These are phyloP conservation scores for Ramaria rubella DNA, from an alignment of 768 basidiomycete genomes.

Conservation along the genomic window DNA sequence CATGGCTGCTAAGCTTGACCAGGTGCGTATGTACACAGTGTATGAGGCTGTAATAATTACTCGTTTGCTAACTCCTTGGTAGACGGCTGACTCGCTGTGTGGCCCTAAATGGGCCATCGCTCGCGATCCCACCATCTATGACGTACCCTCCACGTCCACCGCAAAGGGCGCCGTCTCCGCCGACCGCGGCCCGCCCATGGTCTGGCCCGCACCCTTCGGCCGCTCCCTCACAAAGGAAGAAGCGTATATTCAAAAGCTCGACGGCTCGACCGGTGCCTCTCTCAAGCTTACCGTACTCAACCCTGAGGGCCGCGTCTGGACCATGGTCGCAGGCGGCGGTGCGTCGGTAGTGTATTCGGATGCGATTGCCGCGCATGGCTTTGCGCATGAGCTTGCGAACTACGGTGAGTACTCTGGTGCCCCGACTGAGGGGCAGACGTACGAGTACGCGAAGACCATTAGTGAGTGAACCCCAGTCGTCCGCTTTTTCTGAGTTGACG, in stretches of 20 bases:
- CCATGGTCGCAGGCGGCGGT: constrained; percentile 99
- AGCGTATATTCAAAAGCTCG: constrained; percentile 98
- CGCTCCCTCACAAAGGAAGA: constrained; percentile 98
- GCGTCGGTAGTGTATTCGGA: constrained; percentile 64
- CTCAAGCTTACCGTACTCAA: constrained; percentile 98
- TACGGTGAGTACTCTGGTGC: constrained; percentile 99
- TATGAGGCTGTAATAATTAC: background rate
- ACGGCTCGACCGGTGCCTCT: constrained; percentile 94
- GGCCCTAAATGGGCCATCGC: constrained; percentile 99
- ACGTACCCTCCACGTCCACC: constrained; percentile 38
- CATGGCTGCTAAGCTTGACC: constrained; percentile 99
- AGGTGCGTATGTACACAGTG: constrained; percentile 28
- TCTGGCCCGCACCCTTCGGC: constrained; percentile 92
- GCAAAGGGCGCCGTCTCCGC: constrained; percentile 52
- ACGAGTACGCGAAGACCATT: constrained; percentile 99
- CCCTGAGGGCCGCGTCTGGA: constrained; percentile 93
- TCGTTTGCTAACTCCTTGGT: background rate
- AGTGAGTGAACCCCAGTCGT: constrained; percentile 39
- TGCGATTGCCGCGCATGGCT: constrained; percentile 87
- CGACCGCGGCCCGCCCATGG: constrained; percentile 98
- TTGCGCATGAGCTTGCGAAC: constrained; percentile 96
- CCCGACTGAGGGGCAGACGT: constrained; percentile 96
- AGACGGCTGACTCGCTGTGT: constrained; percentile 93
- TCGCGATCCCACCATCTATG: constrained; percentile 77
- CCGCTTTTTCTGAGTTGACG: constrained; percentile 8